Percentiles rank a stretch among this genome's conserved stretches.
phyloP scores from a whole-genome alignment of 2,329 filamentous ascomycete species.

The Fusarium sp. region DNA sequence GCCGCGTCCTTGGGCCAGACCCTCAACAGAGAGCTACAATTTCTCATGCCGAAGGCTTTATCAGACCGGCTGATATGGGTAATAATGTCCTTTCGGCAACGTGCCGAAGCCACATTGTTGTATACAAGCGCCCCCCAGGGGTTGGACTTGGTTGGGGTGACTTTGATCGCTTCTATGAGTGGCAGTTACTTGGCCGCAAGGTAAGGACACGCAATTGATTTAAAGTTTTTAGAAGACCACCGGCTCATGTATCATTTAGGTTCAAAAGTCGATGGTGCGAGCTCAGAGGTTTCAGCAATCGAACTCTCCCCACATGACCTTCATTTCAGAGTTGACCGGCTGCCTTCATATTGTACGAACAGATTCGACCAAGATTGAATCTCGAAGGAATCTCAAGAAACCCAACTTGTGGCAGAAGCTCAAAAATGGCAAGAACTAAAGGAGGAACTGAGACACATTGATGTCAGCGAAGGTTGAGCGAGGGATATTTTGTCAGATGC shows the following conservation, averaged over 20 bases:
- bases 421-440: neutral
- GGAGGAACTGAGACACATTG: no score
- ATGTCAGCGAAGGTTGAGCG: neutral
- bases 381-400: neutral
- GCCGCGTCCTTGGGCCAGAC: neutral
- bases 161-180: neutral
- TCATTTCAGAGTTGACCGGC: neutral
- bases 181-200: neutral
- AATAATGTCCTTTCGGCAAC: neutral
- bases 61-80: neutral
- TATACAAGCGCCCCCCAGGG: neutral
- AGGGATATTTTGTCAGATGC: neutral
- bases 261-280: neutral
- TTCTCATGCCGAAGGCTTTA: neutral
- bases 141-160: slow-evolving; percentile 1
- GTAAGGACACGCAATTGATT: slow-evolving; percentile 50
- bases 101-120: neutral
- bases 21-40: neutral
- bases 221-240: no score
- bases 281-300: neutral
- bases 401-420: neutral
- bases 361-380: neutral
- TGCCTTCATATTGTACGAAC: neutral
- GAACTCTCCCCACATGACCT: neutral
- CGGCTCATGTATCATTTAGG: neutral